Evolutionary conservation across 2,329 filamentous ascomycete species (phyloP), one percentile per base, ranked within the genome.

Genomic region (Epichloe hybrida): DNA sequence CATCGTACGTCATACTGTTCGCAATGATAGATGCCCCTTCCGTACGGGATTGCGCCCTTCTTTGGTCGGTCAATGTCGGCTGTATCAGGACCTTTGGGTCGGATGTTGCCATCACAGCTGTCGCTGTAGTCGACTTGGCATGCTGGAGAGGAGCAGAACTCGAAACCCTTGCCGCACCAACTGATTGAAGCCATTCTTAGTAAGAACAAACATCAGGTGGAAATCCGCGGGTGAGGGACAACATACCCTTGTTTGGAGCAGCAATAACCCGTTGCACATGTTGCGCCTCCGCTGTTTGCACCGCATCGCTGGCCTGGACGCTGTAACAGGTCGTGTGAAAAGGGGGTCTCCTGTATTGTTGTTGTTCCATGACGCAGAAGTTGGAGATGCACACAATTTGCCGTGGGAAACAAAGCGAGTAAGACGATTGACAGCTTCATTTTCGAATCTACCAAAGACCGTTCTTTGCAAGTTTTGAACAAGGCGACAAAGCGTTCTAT

Each of bases 61-160:
- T 75, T 70, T 2, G 76, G 69, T 8, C 81, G 73, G 20, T 71
- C 61, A 44, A 82, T 62, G 1, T 64, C 66, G 3, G 71, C 70
- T 0, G 80, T 84, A 52, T 79, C 75, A 8, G 69, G 66, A 1
- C 81, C 81, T 0, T 54, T 52, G 3, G 55, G 73, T 53, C 48
- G 77, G 72, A 57, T 69, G 56, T 83, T 82, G 49, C 74, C 79
- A 55, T 83, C 79, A 56, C 81, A 84, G 4, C 66, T 73, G 20
- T 79, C 70, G n/a, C 78, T 78, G 56, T 77, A 81, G 55, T 74
- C 65, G 58, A 81, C 77, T 60, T 79, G 72, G 59, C 81, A 84
- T 49, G 80, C 74, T 2, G 81, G 81, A 20, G 79, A 74, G 34
- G 72, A 71, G 64, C 81, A 84, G 63, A 81, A 80, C 2, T 76